Conservation (phyloP, 73 alveolate genomes). For the Paramecium sexaurelia region DNA sequence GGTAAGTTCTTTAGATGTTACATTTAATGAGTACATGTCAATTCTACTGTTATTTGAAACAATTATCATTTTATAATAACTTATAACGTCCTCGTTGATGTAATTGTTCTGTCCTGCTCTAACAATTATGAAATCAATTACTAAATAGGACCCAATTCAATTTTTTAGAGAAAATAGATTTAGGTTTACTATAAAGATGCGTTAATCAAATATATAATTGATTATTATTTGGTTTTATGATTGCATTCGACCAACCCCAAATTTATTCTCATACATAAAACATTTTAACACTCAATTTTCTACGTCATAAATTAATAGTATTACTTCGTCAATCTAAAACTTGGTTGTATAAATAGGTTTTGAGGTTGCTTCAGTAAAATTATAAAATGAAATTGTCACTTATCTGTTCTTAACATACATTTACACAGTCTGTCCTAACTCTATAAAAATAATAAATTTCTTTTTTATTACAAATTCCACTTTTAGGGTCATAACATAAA, state of each 20-base stretch:
- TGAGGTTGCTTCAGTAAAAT: not conserved
- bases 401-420: not conserved
- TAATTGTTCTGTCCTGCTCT: not conserved
- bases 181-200: not conserved
- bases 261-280: not conserved
- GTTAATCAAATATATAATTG: not conserved
- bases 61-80: not conserved
- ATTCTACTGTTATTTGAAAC: not conserved
- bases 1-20: not conserved
- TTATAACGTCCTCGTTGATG: not conserved
- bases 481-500: not conserved
- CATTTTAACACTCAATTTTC: not conserved
- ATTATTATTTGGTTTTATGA: not conserved
- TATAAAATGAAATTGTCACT: not conserved
- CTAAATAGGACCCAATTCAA: not conserved
- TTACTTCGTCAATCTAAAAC: not conserved
- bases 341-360: not conserved
- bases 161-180: not conserved
- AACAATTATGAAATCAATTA: not conserved
- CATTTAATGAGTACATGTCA: not conserved
- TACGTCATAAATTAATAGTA: not conserved
- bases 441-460: not conserved
- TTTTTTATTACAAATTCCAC: not conserved
- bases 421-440: not conserved
- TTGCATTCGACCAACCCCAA: not conserved